These are phyloP conservation scores for Sugiyamaella marilandica DNA, from an alignment of 805 yeast genomes.

Conservation along the genomic window DNA sequence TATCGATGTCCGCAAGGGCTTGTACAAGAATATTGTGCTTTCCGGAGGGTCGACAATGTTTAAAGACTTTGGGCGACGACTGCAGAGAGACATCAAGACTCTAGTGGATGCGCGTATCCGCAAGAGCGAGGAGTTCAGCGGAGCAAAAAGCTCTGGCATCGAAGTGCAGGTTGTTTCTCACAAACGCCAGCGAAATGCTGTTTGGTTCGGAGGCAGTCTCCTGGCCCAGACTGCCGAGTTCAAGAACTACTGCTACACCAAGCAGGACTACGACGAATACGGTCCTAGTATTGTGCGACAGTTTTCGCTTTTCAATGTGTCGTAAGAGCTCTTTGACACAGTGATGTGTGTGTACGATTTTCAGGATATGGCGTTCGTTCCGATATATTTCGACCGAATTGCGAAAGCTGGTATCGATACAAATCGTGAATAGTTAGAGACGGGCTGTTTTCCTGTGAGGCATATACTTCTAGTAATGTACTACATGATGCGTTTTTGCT, in stretches of 20 bases:
- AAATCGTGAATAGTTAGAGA: too few species aligned
- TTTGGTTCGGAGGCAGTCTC: constrained; percentile 98
- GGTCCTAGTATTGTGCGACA: constrained; percentile 98
- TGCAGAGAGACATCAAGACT: constrained; percentile 87
- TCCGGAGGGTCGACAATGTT: constrained; percentile 99
- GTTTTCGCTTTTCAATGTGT: constrained; percentile 89
- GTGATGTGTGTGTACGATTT: background rate
- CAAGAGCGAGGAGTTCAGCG: constrained; percentile 69
- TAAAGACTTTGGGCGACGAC: constrained; percentile 94
- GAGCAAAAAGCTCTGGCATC: constrained; percentile 81
- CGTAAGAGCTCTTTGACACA: constrained; percentile 28
- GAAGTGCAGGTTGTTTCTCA: constrained; percentile 96
- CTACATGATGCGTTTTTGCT: background rate
- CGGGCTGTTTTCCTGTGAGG: too few species aligned
- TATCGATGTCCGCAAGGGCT: constrained; percentile 94
- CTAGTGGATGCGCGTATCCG: constrained; percentile 87
- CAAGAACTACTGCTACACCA: constrained; percentile 93
- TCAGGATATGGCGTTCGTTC: background rate
- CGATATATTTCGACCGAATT: too few species aligned
- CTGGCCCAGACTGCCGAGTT: constrained; percentile 97
- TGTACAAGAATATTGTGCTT: constrained; percentile 90
- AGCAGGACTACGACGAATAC: constrained; percentile 93
- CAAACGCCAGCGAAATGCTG: constrained; percentile 97
- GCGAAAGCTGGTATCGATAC: too few species aligned
- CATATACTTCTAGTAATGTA: background rate